Percentiles rank a stretch among this genome's conserved stretches.
Conservation (phyloP, 371 early-diverging fungal genomes). For the Mucor velutinosus region DNA sequence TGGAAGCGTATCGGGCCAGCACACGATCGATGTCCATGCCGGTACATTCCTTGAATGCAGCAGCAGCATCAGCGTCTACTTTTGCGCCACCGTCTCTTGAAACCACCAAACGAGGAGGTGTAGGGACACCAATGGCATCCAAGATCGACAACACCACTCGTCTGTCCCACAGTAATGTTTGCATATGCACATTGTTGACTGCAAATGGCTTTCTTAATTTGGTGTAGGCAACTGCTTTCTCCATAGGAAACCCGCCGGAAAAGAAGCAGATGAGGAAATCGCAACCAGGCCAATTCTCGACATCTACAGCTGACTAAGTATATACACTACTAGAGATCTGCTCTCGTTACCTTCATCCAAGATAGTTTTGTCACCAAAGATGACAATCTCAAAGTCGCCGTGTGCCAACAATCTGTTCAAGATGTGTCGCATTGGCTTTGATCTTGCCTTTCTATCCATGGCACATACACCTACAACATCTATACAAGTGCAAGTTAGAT, state of each 20-base stretch:
- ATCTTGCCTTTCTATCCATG: conserved; percentile 92
- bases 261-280: conserved; percentile 98
- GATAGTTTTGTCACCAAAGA: conserved; percentile 97
- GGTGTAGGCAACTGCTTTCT: conserved; percentile 92
- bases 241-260: conserved; percentile 92
- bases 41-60: conserved; percentile 42
- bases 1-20: conserved; percentile 22
- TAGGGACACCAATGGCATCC: conserved; percentile 83
- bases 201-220: conserved; percentile 82
- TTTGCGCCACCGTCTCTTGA: conserved; percentile 74
- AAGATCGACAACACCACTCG: conserved; percentile 87
- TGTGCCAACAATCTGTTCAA: conserved; percentile 76
- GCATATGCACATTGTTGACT: conserved; percentile 91
- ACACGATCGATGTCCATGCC: conserved; percentile 55
- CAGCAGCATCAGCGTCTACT: conserved; percentile 44
- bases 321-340: too few relatives aligned
- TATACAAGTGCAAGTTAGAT: conserved; percentile 14
- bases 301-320: conserved; percentile 41
- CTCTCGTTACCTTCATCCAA: conserved; percentile 94
- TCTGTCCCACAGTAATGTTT: conserved; percentile 92
- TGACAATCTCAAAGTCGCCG: conserved; percentile 83
- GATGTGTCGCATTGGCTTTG: conserved; percentile 96
- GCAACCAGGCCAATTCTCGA: conserved; percentile 93
- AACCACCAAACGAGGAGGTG: conserved; percentile 83
- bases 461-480: conserved; percentile 89